Evolutionary conservation across 306 rosid genomes (phyloP).

Genomic region (Abrus pulchellus): DNA sequence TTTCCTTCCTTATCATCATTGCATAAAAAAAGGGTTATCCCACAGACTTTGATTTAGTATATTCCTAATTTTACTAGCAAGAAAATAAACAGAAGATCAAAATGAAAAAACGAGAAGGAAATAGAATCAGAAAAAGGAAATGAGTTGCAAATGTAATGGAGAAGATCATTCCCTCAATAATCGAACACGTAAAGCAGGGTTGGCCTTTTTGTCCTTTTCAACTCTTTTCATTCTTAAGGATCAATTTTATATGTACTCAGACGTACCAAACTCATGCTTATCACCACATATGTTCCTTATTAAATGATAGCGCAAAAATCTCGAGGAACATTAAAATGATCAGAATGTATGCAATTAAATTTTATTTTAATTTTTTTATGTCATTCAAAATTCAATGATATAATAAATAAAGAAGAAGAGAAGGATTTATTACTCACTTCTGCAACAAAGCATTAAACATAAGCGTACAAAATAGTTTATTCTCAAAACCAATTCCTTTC

Average conservation of each 20-base stretch:
- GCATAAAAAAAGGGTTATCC: conserved; percentile 34
- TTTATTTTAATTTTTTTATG: background rate
- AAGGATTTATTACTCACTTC: conserved; percentile 44
- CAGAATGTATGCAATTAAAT: background rate
- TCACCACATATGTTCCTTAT: background rate
- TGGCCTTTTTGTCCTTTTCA: conserved; percentile 37
- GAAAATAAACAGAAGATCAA: conserved; percentile 35
- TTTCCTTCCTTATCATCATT: background rate
- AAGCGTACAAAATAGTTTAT: conserved; percentile 63
- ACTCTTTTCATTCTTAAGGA: background rate
- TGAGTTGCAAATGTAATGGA: conserved; percentile 10
- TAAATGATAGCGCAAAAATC: conserved; percentile 44
- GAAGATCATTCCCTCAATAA: background rate
- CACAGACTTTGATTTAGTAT: conserved; percentile 23
- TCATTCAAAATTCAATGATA: conserved; percentile 8
- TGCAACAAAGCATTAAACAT: conserved; percentile 55
- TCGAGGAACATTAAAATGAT: conserved; percentile 34
- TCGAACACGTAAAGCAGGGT: conserved; percentile 23
- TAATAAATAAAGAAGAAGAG: background rate
- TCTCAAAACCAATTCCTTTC: conserved; percentile 52
- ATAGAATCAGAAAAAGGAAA: background rate
- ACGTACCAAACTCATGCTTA: background rate
- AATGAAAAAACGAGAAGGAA: background rate
- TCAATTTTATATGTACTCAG: background rate
- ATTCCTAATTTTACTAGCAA: conserved; percentile 40